Conservation (phyloP, 495 filamentous ascomycete species). For the Penicillium taxi region DNA sequence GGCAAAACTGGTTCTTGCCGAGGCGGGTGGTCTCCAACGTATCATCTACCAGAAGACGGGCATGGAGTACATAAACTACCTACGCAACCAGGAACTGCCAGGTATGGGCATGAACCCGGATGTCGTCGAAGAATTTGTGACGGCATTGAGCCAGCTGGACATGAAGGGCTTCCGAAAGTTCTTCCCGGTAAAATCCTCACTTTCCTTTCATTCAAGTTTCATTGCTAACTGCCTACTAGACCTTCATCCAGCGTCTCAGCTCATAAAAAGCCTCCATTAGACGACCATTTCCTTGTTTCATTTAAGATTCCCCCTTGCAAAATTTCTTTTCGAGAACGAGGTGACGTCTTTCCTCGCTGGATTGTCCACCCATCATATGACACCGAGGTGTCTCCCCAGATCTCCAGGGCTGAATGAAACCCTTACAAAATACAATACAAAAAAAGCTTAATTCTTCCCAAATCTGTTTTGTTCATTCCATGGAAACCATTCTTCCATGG, state of each 20-base stretch:
- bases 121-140: constrained; percentile 50
- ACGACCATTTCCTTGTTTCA: constrained; percentile 16
- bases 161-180: constrained; percentile 48
- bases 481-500: too few relatives aligned
- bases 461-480: not conserved
- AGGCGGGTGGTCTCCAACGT: constrained; percentile 77
- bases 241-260: constrained; percentile 44
- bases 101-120: constrained; percentile 46
- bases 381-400: too few relatives aligned
- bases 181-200: constrained; percentile 36
- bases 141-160: constrained; percentile 43
- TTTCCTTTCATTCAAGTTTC: not conserved
- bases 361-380: constrained; percentile 1
- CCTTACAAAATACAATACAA: not conserved
- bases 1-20: constrained; percentile 71
- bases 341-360: constrained; percentile 14
- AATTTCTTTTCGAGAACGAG: constrained; percentile 21
- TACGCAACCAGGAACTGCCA: constrained; percentile 45
- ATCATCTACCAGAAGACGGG: constrained; percentile 83
- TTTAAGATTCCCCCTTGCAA: constrained; percentile 39
- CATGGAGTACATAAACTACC: constrained; percentile 46
- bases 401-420: too few relatives aligned
- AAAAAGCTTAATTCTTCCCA: not conserved
- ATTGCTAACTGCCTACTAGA: constrained; percentile 17
- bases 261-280: constrained; percentile 23